Conservation (phyloP, 2,329 filamentous ascomycete genomes). For the Fusarium veterinarium region DNA sequence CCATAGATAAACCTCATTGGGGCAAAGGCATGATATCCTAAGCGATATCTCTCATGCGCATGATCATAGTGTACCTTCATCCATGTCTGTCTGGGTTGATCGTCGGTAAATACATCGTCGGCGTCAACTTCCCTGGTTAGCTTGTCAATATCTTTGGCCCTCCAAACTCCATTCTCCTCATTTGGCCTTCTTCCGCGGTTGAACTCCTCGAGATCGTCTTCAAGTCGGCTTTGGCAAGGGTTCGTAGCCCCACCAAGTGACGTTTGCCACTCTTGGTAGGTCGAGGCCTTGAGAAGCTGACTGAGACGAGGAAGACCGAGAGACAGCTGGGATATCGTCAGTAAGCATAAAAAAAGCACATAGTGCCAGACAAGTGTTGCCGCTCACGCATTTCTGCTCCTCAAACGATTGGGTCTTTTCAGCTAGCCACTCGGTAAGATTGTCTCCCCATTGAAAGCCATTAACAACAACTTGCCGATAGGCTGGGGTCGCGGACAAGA, state of each 20-base stretch:
- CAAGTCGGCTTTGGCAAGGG: constrained; percentile 21
- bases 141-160: constrained; percentile 30
- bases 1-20: constrained; percentile 37
- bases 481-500: constrained; percentile 33
- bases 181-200: constrained; percentile 14
- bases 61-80: constrained; percentile 32
- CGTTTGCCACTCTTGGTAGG: constrained; percentile 34
- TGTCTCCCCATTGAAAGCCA: constrained; percentile 32
- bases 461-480: constrained; percentile 38
- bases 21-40: constrained; percentile 28
- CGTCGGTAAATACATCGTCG: constrained; percentile 26
- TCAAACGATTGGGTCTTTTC: constrained; percentile 32
- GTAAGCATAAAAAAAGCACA: not conserved
- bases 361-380: too few species aligned
- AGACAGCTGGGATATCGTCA: constrained; percentile 24
- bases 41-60: constrained; percentile 23
- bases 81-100: constrained; percentile 35
- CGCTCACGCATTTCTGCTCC: constrained; percentile 38
- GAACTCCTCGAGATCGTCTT: constrained; percentile 32
- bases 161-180: constrained; percentile 14
- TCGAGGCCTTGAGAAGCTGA: constrained; percentile 26
- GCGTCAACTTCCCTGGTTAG: constrained; percentile 30
- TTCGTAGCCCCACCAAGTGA: constrained; percentile 10
- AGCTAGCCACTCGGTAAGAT: constrained; percentile 38
- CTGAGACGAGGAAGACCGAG: constrained; percentile 27